Conservation (phyloP, 2,329 filamentous ascomycete genomes). For the Pezicula neosporulosa region DNA sequence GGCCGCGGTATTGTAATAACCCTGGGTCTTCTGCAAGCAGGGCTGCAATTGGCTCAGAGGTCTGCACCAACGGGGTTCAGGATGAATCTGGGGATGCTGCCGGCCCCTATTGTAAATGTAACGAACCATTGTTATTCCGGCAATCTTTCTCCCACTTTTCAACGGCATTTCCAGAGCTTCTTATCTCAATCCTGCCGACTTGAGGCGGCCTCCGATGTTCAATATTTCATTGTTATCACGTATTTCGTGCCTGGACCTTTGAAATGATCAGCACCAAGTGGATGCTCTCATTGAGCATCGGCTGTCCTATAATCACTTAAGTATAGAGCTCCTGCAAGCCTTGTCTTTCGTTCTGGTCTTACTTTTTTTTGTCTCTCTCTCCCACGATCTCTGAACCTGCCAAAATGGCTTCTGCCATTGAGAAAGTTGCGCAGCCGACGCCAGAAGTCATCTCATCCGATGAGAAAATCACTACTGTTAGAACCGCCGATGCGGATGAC, state of each 20-base stretch:
- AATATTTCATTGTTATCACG: neutral
- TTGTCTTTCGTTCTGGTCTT: neutral
- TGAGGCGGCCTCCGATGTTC: neutral
- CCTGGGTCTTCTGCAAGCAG: too few species aligned
- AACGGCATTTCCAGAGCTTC: too few species aligned
- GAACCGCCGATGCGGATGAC: conserved; percentile 3
- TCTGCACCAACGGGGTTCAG: neutral
- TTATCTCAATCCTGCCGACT: too few species aligned
- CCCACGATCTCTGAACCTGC: neutral
- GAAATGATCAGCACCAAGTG: neutral
- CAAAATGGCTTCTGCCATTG: neutral
- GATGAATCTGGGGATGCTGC: neutral
- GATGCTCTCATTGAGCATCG: neutral
- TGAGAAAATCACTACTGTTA: conserved; percentile 8
- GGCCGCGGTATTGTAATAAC: too few species aligned
- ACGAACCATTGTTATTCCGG: neutral
- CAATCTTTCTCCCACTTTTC: too few species aligned
- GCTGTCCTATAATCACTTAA: neutral
- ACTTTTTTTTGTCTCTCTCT: neutral
- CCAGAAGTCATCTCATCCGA: neutral
- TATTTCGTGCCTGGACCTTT: neutral
- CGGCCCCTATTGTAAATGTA: neutral
- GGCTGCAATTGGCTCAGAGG: too few species aligned
- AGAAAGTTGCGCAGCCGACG: neutral
- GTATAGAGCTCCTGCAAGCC: neutral